Evolutionary conservation across 345 rosid genomes (phyloP), one percentile per base, ranked within the genome.

Genomic region (Hibiscus mutabilis): DNA sequence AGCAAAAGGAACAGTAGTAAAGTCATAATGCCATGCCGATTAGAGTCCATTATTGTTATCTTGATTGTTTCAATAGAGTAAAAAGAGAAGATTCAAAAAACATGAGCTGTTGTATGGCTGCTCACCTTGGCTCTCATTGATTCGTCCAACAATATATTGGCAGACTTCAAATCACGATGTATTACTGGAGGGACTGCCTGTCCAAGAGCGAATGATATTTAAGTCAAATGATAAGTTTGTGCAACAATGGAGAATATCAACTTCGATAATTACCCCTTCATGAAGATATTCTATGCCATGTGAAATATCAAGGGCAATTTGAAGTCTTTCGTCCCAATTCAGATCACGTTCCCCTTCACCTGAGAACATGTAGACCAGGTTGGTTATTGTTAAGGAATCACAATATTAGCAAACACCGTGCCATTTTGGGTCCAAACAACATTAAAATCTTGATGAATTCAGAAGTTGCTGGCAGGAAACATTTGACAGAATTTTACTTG

Each of bases 111-210:
- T 21, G 11, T 42, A 58, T 2, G 12, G 40, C 49, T 68, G 56
- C 77, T 82, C 52, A 92, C 97, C 93, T 92, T 95, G 69, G 97
- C 99, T 78, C 93, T 82, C 97, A 89, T 90, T 63, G 88, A 86
- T 46, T 76, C 86, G 74, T 95, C 97, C 81, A 95, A 74, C 77
- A 92, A 75, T 74, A 95, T 92, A 78, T 95, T 90, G 19, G 97
- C 97, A 1, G 99, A 90, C 82, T 90, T 95, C n/a, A 95, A 81
- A 78, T 95, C 99, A 24, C 99, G 93, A 70, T 95, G 99, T 56
- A 95, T 86, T 66, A 95, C 97, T 0, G 97, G 92, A 5, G 97
- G 99, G 31, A 89, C 94, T 16, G 99, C 97, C 96, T 88, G 88
- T 70, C 59, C 73, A 79, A 49, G 61, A 62, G 62, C 33, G 59